Evolutionary conservation across 2,329 filamentous ascomycete species (phyloP), one percentile per base, ranked within the genome.

Genomic region (Botrytis pseudocinerea): DNA sequence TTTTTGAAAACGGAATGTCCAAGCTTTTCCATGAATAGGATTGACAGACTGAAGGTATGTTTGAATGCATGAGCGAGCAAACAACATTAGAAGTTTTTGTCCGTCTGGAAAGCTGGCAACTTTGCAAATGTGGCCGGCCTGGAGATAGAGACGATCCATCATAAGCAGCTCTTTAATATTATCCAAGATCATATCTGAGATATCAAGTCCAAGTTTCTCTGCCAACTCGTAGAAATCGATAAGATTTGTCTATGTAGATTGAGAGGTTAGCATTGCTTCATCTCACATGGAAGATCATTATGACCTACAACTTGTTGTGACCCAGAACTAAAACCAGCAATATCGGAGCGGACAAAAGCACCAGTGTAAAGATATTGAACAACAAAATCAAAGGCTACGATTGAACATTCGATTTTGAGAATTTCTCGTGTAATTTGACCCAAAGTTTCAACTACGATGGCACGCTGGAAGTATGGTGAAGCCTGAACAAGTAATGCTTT

Each of bases 291-390:
- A 16, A 4, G 18, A 0, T 35, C 7, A 12, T 51, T 12, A 6
- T 40, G 68, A 14, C 75, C 35, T 5, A 73, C 66, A 42, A 75
- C n/a, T 18, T 73, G 63, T 28, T 69, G 70, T 57, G 35, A 28
- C 14, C 48, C 48, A 25, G 25, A 57, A 28, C 8, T 20, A 2
- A 20, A 57, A 16, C 8, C 25, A 7, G 35, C 18, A 12, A 68
- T 57, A 20, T 25, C 40, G 7, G 35, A 35, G 35, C 46, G 40
- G 18, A 68, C 48, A 25, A 68, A 57, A 18, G 35, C 42, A 42
- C 65, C 65, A n/a, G 60, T 54, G 42, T 74, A 76, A 18, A 77
- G 71, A 70, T 74, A 76, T 48, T 73, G 72, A 14, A 74, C 28
- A 25, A 68, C 63, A 20, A 73, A 60, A 14, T 74, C 44, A 48